phyloP scores from a whole-genome alignment of 1,139 yeast genomes.

The Taphrina flavorubra region DNA sequence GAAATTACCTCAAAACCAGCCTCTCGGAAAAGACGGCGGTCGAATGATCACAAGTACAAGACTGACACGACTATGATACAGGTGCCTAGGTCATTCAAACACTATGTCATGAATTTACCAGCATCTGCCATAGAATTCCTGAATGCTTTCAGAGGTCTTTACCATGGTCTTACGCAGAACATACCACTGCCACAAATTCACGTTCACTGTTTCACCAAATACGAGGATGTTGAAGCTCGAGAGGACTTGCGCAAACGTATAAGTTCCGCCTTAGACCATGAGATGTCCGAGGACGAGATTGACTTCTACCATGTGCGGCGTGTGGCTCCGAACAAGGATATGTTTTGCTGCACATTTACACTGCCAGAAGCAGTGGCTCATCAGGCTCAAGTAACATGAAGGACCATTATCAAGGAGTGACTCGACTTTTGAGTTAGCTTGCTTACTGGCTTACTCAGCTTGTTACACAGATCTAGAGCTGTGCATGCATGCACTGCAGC shows the following conservation, averaged over 20 bases:
- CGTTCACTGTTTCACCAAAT: constrained; percentile 90
- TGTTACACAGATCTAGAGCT: too few relatives aligned
- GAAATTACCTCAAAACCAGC: neutral
- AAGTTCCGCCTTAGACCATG: constrained; percentile 59
- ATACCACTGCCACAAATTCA: constrained; percentile 75
- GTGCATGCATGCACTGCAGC: too few relatives aligned
- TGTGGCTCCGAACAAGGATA: constrained; percentile 95
- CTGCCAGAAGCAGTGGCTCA: constrained; percentile 83
- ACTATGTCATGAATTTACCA: constrained; percentile 95
- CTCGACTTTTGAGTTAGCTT: too few relatives aligned
- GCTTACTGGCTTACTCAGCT: too few relatives aligned
- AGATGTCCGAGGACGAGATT: constrained; percentile 57
- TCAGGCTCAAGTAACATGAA: too few relatives aligned
- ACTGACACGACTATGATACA: constrained; percentile 2
- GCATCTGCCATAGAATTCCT: constrained; percentile 89
- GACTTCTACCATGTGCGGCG: constrained; percentile 82
- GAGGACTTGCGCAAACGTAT: constrained; percentile 55
- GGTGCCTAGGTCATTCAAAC: constrained; percentile 67
- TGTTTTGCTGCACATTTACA: constrained; percentile 84
- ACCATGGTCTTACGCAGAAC: constrained; percentile 48
- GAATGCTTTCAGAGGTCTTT: constrained; percentile 51
- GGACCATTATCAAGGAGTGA: too few relatives aligned
- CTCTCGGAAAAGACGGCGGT: constrained; percentile 11
- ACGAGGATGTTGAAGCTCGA: constrained; percentile 57
- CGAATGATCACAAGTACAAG: neutral